A percentile compares a stretch with the other conserved stretches of the same genome.
Evolutionary conservation across 2,329 filamentous ascomycete genomes (phyloP).

Genomic region (Ceratocystis smalleyi): DNA sequence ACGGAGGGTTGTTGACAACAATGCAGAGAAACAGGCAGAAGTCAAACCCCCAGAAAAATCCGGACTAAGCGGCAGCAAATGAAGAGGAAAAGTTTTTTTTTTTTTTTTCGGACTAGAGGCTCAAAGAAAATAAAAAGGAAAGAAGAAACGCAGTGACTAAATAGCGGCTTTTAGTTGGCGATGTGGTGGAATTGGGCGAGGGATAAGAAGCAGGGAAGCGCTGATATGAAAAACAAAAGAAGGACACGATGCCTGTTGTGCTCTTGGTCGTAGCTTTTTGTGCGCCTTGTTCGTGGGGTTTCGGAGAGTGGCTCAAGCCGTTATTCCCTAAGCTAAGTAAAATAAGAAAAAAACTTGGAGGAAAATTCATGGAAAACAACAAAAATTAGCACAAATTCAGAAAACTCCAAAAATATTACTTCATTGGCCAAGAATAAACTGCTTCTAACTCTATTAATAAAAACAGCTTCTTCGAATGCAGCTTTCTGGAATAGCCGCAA

Average conservation of each 20-base stretch:
- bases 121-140: constrained; percentile 2
- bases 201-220: not conserved
- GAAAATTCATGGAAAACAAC: not conserved
- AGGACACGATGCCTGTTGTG: constrained; percentile 16
- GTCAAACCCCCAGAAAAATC: too few relatives aligned
- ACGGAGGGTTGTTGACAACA: not conserved
- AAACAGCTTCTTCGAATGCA: not conserved
- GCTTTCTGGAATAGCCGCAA: not conserved
- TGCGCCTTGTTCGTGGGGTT: constrained; percentile 12
- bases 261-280: not conserved
- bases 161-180: constrained; percentile 1
- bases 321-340: not conserved
- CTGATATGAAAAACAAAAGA: constrained; percentile 11
- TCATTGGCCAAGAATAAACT: not conserved
- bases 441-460: not conserved
- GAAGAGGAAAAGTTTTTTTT: not conserved
- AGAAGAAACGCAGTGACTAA: not conserved
- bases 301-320: constrained; percentile 2
- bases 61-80: not conserved
- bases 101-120: not conserved
- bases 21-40: too few relatives aligned
- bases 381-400: not conserved
- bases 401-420: not conserved
- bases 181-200: not conserved
- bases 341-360: not conserved